These are phyloP conservation scores for Pythium grandisporangium DNA, from an alignment of 352 stramenopile species.

Conservation along the genomic window DNA sequence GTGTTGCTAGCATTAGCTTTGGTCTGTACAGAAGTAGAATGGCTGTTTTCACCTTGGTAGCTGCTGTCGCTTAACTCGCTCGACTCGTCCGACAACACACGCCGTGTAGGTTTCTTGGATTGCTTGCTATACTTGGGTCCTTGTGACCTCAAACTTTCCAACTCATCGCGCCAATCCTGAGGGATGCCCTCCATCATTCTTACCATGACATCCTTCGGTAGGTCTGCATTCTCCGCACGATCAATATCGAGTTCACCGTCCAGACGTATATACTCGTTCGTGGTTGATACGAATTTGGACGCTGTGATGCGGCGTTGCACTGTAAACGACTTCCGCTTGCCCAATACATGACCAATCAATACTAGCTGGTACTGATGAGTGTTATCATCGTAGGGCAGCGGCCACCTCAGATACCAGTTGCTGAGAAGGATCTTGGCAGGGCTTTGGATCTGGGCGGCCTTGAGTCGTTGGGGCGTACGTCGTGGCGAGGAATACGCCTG, in stretches of 20 bases:
- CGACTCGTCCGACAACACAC: conserved; percentile 5
- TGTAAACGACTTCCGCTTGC: conserved; percentile 13
- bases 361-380: conserved; percentile 21
- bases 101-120: no score
- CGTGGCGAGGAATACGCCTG: no score
- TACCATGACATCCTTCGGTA: conserved; percentile 32
- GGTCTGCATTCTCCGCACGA: conserved; percentile 13
- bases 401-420: conserved; percentile 23
- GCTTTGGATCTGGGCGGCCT: no score
- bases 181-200: conserved; percentile 49
- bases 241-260: conserved; percentile 31
- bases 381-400: conserved; percentile 8
- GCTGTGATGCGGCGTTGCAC: conserved; percentile 30
- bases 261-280: conserved; percentile 28
- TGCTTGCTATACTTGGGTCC: no score
- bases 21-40: no score
- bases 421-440: no score
- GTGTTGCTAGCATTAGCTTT: no score
- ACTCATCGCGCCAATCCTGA: conserved; percentile 19
- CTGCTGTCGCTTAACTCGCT: conserved; percentile 3
- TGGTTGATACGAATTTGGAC: conserved; percentile 28
- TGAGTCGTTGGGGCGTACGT: no score
- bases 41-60: no score
- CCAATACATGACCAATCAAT: conserved; percentile 22
- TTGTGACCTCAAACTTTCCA: conserved; percentile 10